Evolutionary conservation across 2,329 filamentous ascomycete species (phyloP).

Genomic region (Mycogone perniciosa): DNA sequence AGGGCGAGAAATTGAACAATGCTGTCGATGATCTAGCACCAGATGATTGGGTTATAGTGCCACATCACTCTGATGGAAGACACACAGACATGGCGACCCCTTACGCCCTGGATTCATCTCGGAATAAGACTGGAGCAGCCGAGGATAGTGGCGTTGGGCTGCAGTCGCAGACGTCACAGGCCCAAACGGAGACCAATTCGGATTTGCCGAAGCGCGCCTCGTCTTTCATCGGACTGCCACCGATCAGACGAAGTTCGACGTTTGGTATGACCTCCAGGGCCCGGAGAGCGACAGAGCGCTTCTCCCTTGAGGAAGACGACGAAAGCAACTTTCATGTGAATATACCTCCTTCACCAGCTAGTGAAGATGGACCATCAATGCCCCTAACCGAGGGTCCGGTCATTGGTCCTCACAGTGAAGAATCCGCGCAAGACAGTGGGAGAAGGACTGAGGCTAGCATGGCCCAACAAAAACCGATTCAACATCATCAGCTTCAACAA

Average conservation of each 20-base stretch:
- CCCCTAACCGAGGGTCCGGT: background rate
- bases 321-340: constrained; percentile 15
- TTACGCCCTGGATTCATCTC: background rate
- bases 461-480: background rate
- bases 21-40: constrained; percentile 1
- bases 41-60: constrained; percentile 29
- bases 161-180: constrained; percentile 14
- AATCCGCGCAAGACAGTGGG: background rate
- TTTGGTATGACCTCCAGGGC: constrained; percentile 39
- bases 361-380: background rate
- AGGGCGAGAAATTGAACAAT: background rate
- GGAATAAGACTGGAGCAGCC: background rate
- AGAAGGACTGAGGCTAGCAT: background rate
- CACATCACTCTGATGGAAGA: constrained; percentile 16
- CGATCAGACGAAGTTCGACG: constrained; percentile 52
- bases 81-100: constrained; percentile 1
- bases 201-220: constrained; percentile 35
- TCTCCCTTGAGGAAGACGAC: constrained; percentile 29
- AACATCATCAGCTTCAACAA: background rate
- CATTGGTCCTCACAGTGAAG: background rate
- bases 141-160: constrained; percentile 10
- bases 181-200: constrained; percentile 10
- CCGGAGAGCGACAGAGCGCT: constrained; percentile 28
- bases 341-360: background rate
- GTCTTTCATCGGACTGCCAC: constrained; percentile 52